Evolutionary conservation across 441 rosid species (phyloP).

Genomic region (Adansonia rubrostipa): DNA sequence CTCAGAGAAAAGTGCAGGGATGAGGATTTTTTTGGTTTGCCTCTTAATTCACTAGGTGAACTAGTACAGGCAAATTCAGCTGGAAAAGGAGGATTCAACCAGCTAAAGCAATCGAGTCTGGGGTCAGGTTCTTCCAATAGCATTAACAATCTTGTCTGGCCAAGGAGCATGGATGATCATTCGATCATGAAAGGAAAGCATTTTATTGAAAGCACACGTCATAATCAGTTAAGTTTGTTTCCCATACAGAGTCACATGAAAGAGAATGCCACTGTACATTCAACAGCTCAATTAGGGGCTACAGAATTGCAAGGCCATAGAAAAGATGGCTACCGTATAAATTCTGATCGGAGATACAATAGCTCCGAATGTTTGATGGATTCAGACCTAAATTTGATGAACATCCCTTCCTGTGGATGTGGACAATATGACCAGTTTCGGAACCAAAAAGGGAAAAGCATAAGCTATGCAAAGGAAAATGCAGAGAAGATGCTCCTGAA

Average conservation of each 20-base stretch:
- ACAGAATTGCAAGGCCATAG: constrained; percentile 31
- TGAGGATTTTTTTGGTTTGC: constrained; percentile 43
- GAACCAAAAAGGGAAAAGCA: constrained; percentile 28
- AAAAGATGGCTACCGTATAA: constrained; percentile 26
- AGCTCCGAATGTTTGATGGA: constrained; percentile 25
- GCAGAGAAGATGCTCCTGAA: constrained; percentile 33
- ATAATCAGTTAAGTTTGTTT: constrained; percentile 38
- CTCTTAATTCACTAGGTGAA: constrained; percentile 60
- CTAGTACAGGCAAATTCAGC: constrained; percentile 44
- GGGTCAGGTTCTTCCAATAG: constrained; percentile 35
- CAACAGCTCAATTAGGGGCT: constrained; percentile 44
- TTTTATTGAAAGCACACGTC: constrained; percentile 26
- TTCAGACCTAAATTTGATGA: constrained; percentile 35
- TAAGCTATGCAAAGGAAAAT: constrained; percentile 25
- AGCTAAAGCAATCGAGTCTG: constrained; percentile 25
- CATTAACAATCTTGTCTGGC: constrained; percentile 24
- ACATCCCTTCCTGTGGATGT: constrained; percentile 28
- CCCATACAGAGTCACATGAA: constrained; percentile 28
- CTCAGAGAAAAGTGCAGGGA: constrained; percentile 34
- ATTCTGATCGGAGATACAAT: constrained; percentile 32
- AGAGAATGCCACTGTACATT: constrained; percentile 31
- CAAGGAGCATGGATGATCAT: constrained; percentile 27
- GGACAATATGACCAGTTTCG: constrained; percentile 31
- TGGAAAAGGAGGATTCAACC: constrained; percentile 31
- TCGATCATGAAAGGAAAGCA: constrained; percentile 33